These are phyloP conservation scores for Alternaria ethzedia DNA, from an alignment of 2,329 filamentous ascomycete species.

Conservation along the genomic window DNA sequence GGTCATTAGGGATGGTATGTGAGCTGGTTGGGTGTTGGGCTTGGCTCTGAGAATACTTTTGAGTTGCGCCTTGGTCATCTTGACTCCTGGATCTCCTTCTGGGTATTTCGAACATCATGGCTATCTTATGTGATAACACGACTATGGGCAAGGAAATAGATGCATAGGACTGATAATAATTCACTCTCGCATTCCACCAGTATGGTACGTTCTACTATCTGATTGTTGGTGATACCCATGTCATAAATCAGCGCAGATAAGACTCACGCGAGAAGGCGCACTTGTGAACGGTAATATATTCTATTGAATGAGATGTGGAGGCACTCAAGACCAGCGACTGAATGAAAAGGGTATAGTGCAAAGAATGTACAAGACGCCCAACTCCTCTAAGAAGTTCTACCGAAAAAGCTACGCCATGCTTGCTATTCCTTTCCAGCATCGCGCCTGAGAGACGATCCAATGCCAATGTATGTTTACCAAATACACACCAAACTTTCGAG, in stretches of 20 bases:
- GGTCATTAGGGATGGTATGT: conserved; percentile 8
- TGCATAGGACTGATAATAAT: background rate
- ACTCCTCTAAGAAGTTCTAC: background rate
- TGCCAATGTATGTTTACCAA: rapidly evolving
- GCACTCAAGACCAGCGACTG: too few species aligned
- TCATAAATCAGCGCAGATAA: too few species aligned
- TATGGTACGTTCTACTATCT: too few species aligned
- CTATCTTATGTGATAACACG: background rate
- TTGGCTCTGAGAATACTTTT: background rate
- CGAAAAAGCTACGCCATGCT: background rate
- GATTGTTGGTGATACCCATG: too few species aligned
- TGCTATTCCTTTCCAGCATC: too few species aligned
- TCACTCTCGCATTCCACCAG: background rate
- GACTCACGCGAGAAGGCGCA: too few species aligned
- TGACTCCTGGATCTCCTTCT: background rate
- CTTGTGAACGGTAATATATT: too few species aligned
- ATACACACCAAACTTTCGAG: background rate
- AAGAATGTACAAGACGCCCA: background rate
- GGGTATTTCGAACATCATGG: background rate
- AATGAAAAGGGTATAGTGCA: background rate
- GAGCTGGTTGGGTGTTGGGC: background rate
- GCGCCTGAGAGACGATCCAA: rapidly evolving
- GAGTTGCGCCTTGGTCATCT: rapidly evolving
- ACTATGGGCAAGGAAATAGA: background rate
- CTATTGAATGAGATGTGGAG: too few species aligned